Base-by-base conservation (phyloP, 2,329 filamentous ascomycete genomes). In the Clarireedia hainanense region DNA sequence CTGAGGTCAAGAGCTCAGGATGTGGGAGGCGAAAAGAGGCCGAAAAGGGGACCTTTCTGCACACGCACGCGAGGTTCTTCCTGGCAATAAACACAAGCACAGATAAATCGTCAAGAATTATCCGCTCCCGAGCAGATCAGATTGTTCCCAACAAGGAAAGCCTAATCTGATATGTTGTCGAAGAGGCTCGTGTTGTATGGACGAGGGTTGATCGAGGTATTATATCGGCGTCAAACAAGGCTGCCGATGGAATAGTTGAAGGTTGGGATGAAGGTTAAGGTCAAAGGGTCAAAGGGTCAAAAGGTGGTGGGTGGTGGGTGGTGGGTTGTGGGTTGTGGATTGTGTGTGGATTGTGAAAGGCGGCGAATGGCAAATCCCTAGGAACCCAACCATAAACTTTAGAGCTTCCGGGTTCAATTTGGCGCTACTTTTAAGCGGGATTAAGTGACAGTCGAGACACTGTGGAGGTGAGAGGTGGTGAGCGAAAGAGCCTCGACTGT, bases 91-190 rank as follows among this genome's bases (percentile, higher is more conserved):
- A 20, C 30, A 52, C 50, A 47, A 27, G 30, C 30, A 34, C 30
- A 14, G 20, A 26, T 50, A 20, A 24, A n/a, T 17, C 26, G 52
- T 37, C 20, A 50, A 50, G 30, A 36, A 27, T 55, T 55, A 46
- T 50, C 47, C 39, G 20, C 20, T 55, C 52, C 47, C 27, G 15
- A 45, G 37, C 47, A 50, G 47, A 45, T 55, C 26, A 27, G 39
- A 20, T 27, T 45, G 24, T 42, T 50, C 39, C 39, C 27, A 55
- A 50, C 6, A 36, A 48, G 24, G 50, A 14, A 50, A 20, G 26
- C 15, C 20, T 14, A 37, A 5, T 27, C 20, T 17, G 15, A 34
- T 34, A 3, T 34, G 9, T 34, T 12, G 10, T 20, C 20, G 30
- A 12, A 12, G 30, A 34, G 7, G 3, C 30, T 34, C 30, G 30